Evolutionary conservation across 1,139 yeast genomes (phyloP).

Genomic region (Arxiozyma slooffiae): DNA sequence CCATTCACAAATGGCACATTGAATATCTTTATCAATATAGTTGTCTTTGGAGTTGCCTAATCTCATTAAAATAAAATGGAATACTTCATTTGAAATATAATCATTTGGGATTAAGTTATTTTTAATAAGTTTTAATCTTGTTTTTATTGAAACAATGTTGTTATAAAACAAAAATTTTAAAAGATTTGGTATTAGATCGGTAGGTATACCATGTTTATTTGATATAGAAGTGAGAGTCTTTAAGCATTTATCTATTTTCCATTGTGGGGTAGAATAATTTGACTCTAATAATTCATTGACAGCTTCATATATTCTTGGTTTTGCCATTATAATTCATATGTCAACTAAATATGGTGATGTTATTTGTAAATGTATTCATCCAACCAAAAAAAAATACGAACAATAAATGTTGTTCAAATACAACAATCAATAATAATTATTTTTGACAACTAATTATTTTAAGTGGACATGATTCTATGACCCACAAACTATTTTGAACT

Average conservation of each 20-base stretch:
- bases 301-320: conserved; percentile 3
- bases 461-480: too few relatives aligned
- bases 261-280: conserved; percentile 4
- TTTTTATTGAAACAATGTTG: conserved; percentile 12
- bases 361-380: too few relatives aligned
- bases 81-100: conserved; percentile 21
- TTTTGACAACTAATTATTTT: too few relatives aligned
- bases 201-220: conserved; percentile 17
- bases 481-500: too few relatives aligned
- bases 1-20: conserved; percentile 34
- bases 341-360: not conserved
- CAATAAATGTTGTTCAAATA: too few relatives aligned
- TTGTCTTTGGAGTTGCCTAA: conserved; percentile 26
- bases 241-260: conserved; percentile 10
- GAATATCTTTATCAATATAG: conserved; percentile 20
- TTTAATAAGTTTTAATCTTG: conserved; percentile 24
- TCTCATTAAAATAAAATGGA: conserved; percentile 26
- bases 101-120: conserved; percentile 31
- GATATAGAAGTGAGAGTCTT: conserved; percentile 12
- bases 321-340: conserved; percentile 1
- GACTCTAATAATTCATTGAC: conserved; percentile 4
- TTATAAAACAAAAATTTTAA: conserved; percentile 18
- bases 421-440: too few relatives aligned
- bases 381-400: too few relatives aligned
- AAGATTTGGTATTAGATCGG: conserved; percentile 11